Percentiles rank a stretch among this genome's conserved stretches.
These are phyloP conservation scores for Ambrosia trifida DNA, from an alignment of 129 eudicot species.

Conservation along the genomic window DNA sequence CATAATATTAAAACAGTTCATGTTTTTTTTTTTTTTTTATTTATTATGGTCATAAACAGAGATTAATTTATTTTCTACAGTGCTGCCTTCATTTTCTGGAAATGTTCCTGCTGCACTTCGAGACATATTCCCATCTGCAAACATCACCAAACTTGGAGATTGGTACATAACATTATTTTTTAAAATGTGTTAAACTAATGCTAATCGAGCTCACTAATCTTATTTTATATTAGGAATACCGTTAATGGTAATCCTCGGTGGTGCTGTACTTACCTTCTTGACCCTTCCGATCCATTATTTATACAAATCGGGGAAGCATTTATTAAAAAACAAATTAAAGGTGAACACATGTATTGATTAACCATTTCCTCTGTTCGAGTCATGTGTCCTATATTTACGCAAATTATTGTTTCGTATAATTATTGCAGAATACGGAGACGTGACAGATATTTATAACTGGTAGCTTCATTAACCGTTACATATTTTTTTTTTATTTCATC, in stretches of 20 bases:
- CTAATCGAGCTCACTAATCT: background rate
- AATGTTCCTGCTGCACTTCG: slow-evolving; percentile 86
- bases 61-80: slow-evolving; percentile 39
- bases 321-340: slow-evolving; percentile 69
- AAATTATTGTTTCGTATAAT: slow-evolving; percentile 15
- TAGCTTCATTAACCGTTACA: slow-evolving; percentile 33
- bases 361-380: slow-evolving; percentile 3
- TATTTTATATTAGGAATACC: slow-evolving; percentile 58
- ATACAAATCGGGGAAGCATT: slow-evolving; percentile 83
- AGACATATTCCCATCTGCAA: slow-evolving; percentile 71
- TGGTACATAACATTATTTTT: slow-evolving; percentile 46
- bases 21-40: background rate
- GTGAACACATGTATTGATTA: slow-evolving; percentile 29
- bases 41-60: background rate
- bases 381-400: background rate
- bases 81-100: slow-evolving; percentile 96
- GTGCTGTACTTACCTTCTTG: slow-evolving; percentile 97
- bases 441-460: slow-evolving; percentile 96
- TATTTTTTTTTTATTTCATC: background rate
- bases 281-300: slow-evolving; percentile 95
- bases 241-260: slow-evolving; percentile 80
- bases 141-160: slow-evolving; percentile 86
- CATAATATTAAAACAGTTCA: background rate
- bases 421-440: slow-evolving; percentile 88
- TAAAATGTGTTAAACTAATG: slow-evolving; percentile 4